Percentiles rank a stretch among this genome's conserved stretches.
Conservation (phyloP, 306 rosid species). For the Canavalia ensiformis region DNA sequence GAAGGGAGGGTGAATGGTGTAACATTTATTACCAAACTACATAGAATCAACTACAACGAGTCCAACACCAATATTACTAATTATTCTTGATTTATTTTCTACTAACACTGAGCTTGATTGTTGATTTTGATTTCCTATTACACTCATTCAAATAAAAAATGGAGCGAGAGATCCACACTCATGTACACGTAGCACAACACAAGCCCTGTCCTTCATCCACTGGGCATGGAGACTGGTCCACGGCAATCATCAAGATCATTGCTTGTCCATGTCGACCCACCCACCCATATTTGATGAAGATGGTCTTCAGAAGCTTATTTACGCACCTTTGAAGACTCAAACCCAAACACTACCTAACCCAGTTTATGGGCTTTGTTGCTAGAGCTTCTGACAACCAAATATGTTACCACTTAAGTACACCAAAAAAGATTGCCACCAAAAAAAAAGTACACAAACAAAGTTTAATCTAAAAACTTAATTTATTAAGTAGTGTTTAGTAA, state of each 20-base stretch:
- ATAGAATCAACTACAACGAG: constrained; percentile 25
- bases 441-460: no score
- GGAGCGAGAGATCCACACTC: background rate
- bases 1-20: no score
- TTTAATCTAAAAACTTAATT: no score
- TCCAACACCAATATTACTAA: background rate
- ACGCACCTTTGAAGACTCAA: constrained; percentile 76
- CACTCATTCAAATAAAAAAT: background rate
- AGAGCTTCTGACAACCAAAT: constrained; percentile 68
- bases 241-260: constrained; percentile 86
- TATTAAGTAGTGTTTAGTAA: no score
- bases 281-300: constrained; percentile 50
- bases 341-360: constrained; percentile 53
- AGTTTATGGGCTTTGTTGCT: constrained; percentile 80
- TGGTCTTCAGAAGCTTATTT: constrained; percentile 53
- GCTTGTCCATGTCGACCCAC: constrained; percentile 66
- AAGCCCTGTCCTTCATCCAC: constrained; percentile 91
- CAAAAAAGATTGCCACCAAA: no score
- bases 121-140: constrained; percentile 2
- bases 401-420: no score
- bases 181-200: constrained; percentile 72
- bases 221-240: constrained; percentile 96
- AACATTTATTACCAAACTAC: constrained; percentile 10
- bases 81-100: background rate
- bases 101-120: background rate